Evolutionary conservation across 2,329 filamentous ascomycete genomes (phyloP).

Genomic region (Penicillium sclerotiorum): DNA sequence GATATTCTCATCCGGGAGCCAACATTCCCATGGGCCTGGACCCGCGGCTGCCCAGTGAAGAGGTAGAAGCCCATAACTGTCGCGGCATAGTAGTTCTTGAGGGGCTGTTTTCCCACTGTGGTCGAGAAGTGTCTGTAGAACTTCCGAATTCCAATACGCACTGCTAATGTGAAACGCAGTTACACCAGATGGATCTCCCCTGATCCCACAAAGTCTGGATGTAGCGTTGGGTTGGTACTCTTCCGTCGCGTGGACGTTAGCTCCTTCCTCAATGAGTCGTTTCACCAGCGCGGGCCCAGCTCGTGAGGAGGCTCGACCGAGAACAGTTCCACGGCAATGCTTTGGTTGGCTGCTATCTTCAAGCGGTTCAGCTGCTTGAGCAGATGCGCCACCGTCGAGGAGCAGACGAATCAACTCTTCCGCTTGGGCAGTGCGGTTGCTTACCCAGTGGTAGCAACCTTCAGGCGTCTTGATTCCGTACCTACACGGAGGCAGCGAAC

Average conservation of each 20-base stretch:
- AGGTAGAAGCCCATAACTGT: background rate
- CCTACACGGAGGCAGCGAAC: background rate
- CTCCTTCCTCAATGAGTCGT: background rate
- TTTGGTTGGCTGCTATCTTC: background rate
- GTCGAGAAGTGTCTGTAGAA: background rate
- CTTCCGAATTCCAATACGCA: background rate
- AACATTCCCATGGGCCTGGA: background rate
- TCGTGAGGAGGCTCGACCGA: background rate
- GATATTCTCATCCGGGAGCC: background rate
- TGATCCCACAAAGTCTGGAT: background rate
- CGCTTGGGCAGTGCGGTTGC: background rate
- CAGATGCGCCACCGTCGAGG: background rate
- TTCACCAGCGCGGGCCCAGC: background rate
- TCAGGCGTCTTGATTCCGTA: background rate
- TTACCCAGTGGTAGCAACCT: background rate
- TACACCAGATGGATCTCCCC: background rate
- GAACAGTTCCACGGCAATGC: background rate
- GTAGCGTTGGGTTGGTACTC: background rate
- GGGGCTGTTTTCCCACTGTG: background rate
- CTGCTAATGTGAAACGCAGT: background rate
- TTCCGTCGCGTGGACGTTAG: background rate
- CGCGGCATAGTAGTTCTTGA: background rate
- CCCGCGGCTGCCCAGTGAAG: background rate
- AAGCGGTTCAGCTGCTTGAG: background rate
- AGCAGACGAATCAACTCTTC: background rate